These are phyloP conservation scores for Rhizoctonia solani DNA, from an alignment of 1,284 basidiomycete genomes.

Conservation along the genomic window DNA sequence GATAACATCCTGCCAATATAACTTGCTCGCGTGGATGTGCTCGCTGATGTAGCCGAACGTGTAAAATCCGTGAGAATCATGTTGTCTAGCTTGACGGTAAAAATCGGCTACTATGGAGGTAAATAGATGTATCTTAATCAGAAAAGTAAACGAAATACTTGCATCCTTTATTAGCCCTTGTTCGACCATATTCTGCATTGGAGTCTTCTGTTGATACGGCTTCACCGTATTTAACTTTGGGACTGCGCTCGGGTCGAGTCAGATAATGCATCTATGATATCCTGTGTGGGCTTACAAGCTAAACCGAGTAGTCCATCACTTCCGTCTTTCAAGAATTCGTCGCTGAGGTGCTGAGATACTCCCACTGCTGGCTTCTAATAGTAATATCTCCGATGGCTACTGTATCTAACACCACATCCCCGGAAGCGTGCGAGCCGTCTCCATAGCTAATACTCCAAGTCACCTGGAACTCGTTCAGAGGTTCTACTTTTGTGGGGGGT, in stretches of 20 bases:
- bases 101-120: constrained; percentile 31
- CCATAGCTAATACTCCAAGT: constrained; percentile 37
- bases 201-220: constrained; percentile 35
- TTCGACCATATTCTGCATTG: constrained; percentile 37
- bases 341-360: constrained; percentile 30
- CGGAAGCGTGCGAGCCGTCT: constrained; percentile 35
- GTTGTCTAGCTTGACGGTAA: constrained; percentile 37
- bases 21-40: constrained; percentile 8
- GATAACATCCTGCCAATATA: constrained; percentile 26
- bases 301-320: constrained; percentile 36
- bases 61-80: constrained; percentile 36
- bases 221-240: constrained; percentile 34
- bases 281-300: constrained; percentile 19
- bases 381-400: constrained; percentile 32
- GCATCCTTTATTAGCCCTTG: constrained; percentile 34
- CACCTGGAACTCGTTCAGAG: constrained; percentile 18
- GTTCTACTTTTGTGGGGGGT: too few species aligned
- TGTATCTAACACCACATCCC: constrained; percentile 35
- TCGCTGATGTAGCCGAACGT: constrained; percentile 37
- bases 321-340: constrained; percentile 29
- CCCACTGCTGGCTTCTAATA: constrained; percentile 36
- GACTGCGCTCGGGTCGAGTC: not conserved
- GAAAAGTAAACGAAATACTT: not conserved
- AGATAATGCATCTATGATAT: not conserved
- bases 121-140: not conserved